Base-by-base conservation (phyloP, 2,329 filamentous ascomycete genomes). In the Arthrobotrys pseudoclavata region DNA sequence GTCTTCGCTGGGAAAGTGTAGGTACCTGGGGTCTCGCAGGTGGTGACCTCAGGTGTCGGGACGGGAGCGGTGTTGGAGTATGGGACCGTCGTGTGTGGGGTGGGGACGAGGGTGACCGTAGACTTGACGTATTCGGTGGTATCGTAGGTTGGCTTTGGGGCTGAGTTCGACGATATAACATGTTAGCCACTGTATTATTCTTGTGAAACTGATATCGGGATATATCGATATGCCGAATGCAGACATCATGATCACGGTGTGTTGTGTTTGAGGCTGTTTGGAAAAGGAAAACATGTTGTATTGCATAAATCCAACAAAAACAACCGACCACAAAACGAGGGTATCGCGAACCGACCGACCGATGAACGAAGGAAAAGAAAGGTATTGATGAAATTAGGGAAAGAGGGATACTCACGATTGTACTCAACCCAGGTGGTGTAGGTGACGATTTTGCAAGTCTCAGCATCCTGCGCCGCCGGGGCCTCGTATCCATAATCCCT, bases 1-100 rank as follows among this genome's bases (percentile, higher is more conserved):
- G 91, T 94, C 80, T 88, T 91, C 76, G 91, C 90, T 80, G 90
- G 89, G 86, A 92, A 89, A 80, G 91, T 93, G 86, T 93, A 94
- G 79, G 87, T 88, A 84, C 91, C 91, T 34, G 91, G 88, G 53
- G 89, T 90, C 67, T 89, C 85, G 87, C 87, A 91, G 57, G 83
- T 85, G 79, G 86, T 87, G 66, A 86, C 84, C 62, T 83, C 83
- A 48, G 85, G 84, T 47, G 86, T 87, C 61, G 87, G 87, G 67
- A 87, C 84, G 47, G 80, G 79, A 10, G 79, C 47, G 9, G 79
- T 64, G 13, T 64, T 69, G 29, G 80, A 48, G 12, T 79, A 80
- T 47, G 81, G 74, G 34, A 76, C 79, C 4, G 81, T 79, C 68
- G 67, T 68, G 52, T 62, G 62, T 20, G 74, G 74, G 24, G 74